Conservation (phyloP, 1,284 basidiomycete species). For the Psilocybe mexicana region DNA sequence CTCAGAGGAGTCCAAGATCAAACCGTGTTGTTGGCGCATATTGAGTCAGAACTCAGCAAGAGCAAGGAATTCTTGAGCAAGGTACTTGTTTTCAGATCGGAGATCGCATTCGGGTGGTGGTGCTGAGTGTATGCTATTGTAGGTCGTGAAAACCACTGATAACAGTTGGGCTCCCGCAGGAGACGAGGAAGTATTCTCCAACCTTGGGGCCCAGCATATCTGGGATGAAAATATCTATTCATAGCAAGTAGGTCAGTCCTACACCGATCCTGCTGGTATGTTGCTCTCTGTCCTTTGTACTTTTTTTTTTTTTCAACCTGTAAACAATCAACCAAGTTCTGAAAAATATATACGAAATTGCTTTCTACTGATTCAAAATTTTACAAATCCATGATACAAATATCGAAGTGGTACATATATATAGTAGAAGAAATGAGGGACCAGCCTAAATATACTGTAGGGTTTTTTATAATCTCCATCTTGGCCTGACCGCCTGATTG, state of each 20-base stretch:
- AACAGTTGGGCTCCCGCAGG: slow-evolving; percentile 22
- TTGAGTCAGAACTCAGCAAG: slow-evolving; percentile 60
- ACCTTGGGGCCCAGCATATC: slow-evolving; percentile 17
- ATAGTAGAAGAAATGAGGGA: background rate
- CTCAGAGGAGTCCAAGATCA: slow-evolving; percentile 63
- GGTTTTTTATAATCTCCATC: slow-evolving; percentile 5
- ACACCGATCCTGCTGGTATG: background rate
- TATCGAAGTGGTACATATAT: background rate
- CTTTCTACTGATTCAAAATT: too few relatives aligned
- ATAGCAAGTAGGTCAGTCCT: background rate
- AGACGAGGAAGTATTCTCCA: slow-evolving; percentile 30
- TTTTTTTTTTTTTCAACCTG: background rate
- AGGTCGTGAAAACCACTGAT: slow-evolving; percentile 32
- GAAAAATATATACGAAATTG: too few relatives aligned
- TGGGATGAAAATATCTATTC: slow-evolving; percentile 33
- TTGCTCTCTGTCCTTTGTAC: background rate
- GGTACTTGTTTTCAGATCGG: slow-evolving; percentile 28
- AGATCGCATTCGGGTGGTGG: background rate
- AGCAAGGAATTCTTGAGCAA: slow-evolving; percentile 70
- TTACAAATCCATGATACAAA: background rate
- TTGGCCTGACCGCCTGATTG: background rate
- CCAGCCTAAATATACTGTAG: background rate
- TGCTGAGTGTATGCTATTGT: background rate
- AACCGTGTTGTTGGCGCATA: slow-evolving; percentile 43
- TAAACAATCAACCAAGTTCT: too few relatives aligned